Evolutionary conservation across 2,329 filamentous ascomycete genomes (phyloP), one percentile per base, ranked within the genome.

Genomic region (Aspergillus sp.): DNA sequence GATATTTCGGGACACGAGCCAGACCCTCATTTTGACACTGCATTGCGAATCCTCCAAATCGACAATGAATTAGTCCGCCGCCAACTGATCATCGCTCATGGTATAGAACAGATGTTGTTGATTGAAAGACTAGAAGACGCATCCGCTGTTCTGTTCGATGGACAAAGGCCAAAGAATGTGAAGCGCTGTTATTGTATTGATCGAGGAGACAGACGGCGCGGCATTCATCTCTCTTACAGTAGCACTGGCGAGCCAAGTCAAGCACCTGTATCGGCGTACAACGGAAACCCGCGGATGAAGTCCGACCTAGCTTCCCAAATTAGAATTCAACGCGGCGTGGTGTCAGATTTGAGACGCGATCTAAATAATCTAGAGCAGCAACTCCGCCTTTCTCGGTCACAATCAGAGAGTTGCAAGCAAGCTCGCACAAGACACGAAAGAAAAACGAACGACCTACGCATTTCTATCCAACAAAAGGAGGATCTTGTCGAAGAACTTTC

Each of bases 31-130:
- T 90, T 90, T 58, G 85, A 91, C 65, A 99, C 95, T 0, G 88
- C 94, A 62, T 78, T 97, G 50, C 85, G 91, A 54, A 86, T 91
- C 1, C 81, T 99, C 55, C 88, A 84, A 65, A 90, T 98, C 62
- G 90, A 95, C 61, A 87, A 94, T 65, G 85, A 90, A 20, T 77
- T 90, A 49, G 88, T 97, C 20, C 87, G 87, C 53, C 90, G 92
- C 61, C 88, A 92, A 60, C 80, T 98, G 51, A 89, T 99, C 69
- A 95, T 98, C 72, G 89, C 88, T 62, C 84, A 92, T 66, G 78
- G 80, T 6, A 91, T 97, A 55, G 95, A 99, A 62, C 93, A 97
- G 73, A 86, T 89, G 7, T 85, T 96, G 6, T 81, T 99, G 0
- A 86, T 97, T 56, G 81, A 87, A 57, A 81, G 88, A 31, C 81